Evolutionary conservation across 1,284 basidiomycete species (phyloP).

Genomic region (Heterobasidion occidentale): DNA sequence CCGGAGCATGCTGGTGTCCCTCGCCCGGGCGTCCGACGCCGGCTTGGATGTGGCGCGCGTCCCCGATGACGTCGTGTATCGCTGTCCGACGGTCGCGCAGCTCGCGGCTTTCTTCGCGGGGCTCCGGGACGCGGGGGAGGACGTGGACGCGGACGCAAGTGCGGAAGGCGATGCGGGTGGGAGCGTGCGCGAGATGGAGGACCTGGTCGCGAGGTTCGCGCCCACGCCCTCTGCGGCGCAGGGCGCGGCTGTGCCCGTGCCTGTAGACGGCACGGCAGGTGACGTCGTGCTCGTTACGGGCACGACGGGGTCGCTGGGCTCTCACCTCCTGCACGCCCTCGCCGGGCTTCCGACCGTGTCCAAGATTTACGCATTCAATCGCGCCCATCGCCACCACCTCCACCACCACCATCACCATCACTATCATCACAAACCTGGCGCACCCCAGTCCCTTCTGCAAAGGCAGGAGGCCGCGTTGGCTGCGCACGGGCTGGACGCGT

Average conservation of each 20-base stretch:
- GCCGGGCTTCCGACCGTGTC: not conserved
- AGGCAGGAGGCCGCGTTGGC: constrained; percentile 19
- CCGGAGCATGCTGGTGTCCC: constrained; percentile 22
- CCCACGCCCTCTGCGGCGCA: not conserved
- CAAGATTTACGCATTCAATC: constrained; percentile 25
- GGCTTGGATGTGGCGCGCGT: constrained; percentile 10
- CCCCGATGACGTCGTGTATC: constrained; percentile 23
- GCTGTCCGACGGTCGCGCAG: constrained; percentile 18
- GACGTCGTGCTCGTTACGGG: not conserved
- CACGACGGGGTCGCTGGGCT: not conserved
- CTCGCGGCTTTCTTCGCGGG: not conserved
- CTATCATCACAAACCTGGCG: not conserved
- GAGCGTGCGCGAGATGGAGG: constrained; percentile 10
- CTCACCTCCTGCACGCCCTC: not conserved
- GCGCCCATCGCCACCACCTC: constrained; percentile 5
- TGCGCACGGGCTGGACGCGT: constrained; percentile 17
- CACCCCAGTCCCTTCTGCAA: constrained; percentile 7
- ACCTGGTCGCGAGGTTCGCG: constrained; percentile 15
- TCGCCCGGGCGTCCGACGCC: constrained; percentile 14
- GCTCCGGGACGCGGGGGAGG: not conserved
- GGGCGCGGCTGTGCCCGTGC: not conserved
- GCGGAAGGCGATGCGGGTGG: not conserved
- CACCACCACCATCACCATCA: no score
- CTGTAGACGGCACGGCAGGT: not conserved
- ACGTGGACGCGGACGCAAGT: not conserved